Conservation (phyloP, 768 basidiomycete species). For the Neoboletus subvelutipes region DNA sequence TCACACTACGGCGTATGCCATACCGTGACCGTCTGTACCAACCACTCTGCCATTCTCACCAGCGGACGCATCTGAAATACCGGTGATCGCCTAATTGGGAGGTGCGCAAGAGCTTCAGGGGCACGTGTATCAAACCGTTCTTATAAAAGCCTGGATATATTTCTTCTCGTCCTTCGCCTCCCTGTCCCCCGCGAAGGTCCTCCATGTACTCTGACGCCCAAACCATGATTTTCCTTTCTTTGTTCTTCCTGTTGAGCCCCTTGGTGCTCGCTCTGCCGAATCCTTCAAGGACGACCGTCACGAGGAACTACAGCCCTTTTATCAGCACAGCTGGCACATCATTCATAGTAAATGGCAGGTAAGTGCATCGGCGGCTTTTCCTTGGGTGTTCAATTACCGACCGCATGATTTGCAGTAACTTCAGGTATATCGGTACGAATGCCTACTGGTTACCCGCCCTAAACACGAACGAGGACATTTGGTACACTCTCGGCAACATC, state of each 20-base stretch:
- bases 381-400: constrained; percentile 12
- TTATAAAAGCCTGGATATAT: constrained; percentile 18
- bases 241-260: constrained; percentile 29
- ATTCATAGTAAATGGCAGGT: constrained; percentile 59
- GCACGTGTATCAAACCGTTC: constrained; percentile 15
- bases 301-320: constrained; percentile 40
- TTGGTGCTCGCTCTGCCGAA: constrained; percentile 32
- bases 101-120: background rate
- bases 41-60: background rate
- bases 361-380: background rate
- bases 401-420: constrained; percentile 33
- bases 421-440: constrained; percentile 54
- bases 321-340: constrained; percentile 44
- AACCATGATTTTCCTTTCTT: constrained; percentile 39
- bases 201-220: constrained; percentile 14
- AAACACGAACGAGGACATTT: constrained; percentile 55
- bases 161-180: background rate
- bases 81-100: background rate
- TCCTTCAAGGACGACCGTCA: constrained; percentile 34
- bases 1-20: background rate
- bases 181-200: background rate
- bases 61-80: constrained; percentile 1
- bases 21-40: background rate
- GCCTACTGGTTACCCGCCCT: constrained; percentile 65
- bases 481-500: constrained; percentile 56